phyloP scores from a whole-genome alignment of 129 eudicot genomes.

The Scalesia atractyloides region DNA sequence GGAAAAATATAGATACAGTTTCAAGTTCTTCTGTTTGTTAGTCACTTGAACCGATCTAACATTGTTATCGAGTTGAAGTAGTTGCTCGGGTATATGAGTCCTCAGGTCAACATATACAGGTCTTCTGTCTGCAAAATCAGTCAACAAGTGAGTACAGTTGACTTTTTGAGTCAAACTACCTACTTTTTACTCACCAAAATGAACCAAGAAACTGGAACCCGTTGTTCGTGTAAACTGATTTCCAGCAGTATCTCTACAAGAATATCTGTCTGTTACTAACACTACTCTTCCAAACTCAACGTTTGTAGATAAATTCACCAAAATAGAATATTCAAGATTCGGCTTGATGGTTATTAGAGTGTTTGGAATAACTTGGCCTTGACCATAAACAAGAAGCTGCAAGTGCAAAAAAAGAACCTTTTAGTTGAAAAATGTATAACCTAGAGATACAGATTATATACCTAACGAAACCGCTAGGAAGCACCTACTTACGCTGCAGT shows the following conservation, averaged over 20 bases:
- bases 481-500: constrained; percentile 91
- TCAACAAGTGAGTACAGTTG: constrained; percentile 20
- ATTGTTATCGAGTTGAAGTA: constrained; percentile 61
- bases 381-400: constrained; percentile 92
- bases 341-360: constrained; percentile 57
- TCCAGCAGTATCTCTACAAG: constrained; percentile 84
- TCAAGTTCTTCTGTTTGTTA: constrained; percentile 55
- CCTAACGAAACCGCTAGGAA: constrained; percentile 1
- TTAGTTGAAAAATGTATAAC: constrained; percentile 7
- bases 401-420: neutral
- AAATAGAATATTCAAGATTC: constrained; percentile 59
- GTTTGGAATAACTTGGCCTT: constrained; percentile 73
- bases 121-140: constrained; percentile 69
- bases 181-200: constrained; percentile 56
- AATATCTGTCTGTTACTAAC: constrained; percentile 67
- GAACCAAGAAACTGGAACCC: constrained; percentile 57
- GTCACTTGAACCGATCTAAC: constrained; percentile 88
- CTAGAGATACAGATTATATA: constrained; percentile 9
- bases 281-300: constrained; percentile 70
- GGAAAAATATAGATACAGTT: constrained; percentile 71
- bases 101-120: constrained; percentile 61
- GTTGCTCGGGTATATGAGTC: constrained; percentile 76
- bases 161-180: constrained; percentile 24
- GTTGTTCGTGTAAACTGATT: constrained; percentile 62
- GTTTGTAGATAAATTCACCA: constrained; percentile 53